Evolutionary conservation across 768 basidiomycete genomes (phyloP), one percentile per base, ranked within the genome.

Genomic region (Austroboletus festivus): DNA sequence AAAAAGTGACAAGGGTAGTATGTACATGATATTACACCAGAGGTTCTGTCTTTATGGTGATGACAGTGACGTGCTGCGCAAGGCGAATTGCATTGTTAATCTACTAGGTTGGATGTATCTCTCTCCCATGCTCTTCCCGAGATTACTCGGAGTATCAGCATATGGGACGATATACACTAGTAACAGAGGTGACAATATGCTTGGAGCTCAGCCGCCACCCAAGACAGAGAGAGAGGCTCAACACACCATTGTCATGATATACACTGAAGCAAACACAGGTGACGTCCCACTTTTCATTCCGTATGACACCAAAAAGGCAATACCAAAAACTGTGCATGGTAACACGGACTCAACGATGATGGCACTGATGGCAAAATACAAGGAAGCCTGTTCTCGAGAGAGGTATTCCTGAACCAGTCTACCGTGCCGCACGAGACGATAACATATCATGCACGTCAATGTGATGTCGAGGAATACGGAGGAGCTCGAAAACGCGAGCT

Each of bases 121-220:
- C n/a, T n/a, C n/a, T n/a, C n/a, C n/a, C n/a, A n/a, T n/a, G n/a
- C n/a, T n/a, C n/a, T n/a, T n/a, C n/a, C n/a, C n/a, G n/a, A n/a
- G n/a, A n/a, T n/a, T n/a, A n/a, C n/a, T n/a, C n/a, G n/a, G n/a
- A n/a, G n/a, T n/a, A n/a, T n/a, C n/a, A n/a, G 40, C 39, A 61
- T 46, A 31, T 61, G 63, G 1, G 63, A 59, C 19, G 63, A 61
- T 47, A 65, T 61, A 37, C 56, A 63, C 62, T n/a, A n/a, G n/a
- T 65, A 34, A 18, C n/a, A n/a, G n/a, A n/a, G 23, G 18, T 19
- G 26, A 12, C 15, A n/a, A n/a, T n/a, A n/a, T n/a, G n/a, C n/a
- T n/a, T n/a, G 2, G 13, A n/a, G 12, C n/a, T 28, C 26, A 28
- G 5, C 26, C 6, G 26, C 26, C n/a, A n/a, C n/a, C n/a, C n/a